phyloP scores from a whole-genome alignment of 2,329 filamentous ascomycete genomes.

The Aspergillus piperis region DNA sequence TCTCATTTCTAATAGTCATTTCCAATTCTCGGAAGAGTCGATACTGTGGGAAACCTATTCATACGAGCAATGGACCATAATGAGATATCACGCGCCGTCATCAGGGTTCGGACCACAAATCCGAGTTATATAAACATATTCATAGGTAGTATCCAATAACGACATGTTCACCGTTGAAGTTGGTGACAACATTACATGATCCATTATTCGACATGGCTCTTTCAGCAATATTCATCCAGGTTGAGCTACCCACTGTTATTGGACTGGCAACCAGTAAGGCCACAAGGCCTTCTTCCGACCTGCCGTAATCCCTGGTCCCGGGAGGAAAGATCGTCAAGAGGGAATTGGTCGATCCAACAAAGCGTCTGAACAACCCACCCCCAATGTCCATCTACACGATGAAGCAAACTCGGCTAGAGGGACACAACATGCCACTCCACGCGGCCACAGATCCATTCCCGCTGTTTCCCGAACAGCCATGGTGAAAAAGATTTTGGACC shows the following conservation, averaged over 20 bases:
- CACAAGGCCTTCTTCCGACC: conserved; percentile 17
- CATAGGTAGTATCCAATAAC: too few relatives aligned
- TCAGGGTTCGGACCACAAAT: too few relatives aligned
- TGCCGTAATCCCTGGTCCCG: conserved; percentile 19
- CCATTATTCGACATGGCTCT: neutral
- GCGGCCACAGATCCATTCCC: conserved; percentile 65
- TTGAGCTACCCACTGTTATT: conserved; percentile 9
- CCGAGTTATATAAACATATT: too few relatives aligned
- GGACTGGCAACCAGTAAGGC: conserved; percentile 17
- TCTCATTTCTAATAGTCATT: too few relatives aligned
- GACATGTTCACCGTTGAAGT: too few relatives aligned
- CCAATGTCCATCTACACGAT: conserved; percentile 58
- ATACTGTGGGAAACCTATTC: too few relatives aligned
- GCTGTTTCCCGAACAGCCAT: conserved; percentile 64
- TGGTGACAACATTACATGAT: too few relatives aligned
- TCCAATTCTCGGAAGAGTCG: too few relatives aligned
- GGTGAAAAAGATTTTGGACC: conserved; percentile 56
- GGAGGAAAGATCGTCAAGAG: conserved; percentile 3
- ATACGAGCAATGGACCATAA: too few relatives aligned
- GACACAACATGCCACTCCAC: conserved; percentile 59
- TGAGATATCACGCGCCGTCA: too few relatives aligned
- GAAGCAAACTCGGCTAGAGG: conserved; percentile 54
- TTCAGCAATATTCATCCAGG: neutral
- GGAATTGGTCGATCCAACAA: conserved; percentile 51
- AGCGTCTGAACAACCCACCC: conserved; percentile 56